Conservation (phyloP, 768 basidiomycete genomes). For the Agaricus sinodeliciosus region DNA sequence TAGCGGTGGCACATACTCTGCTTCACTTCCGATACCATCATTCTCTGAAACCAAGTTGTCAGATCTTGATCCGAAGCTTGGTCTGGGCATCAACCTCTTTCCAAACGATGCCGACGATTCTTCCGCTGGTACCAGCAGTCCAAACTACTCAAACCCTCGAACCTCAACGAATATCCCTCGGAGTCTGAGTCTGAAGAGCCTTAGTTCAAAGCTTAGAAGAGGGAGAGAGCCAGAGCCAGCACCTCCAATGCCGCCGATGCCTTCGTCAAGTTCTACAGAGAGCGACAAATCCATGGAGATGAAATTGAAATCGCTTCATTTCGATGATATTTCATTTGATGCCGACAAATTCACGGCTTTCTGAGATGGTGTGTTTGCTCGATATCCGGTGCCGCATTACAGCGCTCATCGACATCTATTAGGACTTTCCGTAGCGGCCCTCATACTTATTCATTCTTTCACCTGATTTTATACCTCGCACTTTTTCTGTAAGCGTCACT, state of each 20-base stretch:
- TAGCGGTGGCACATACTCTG: neutral
- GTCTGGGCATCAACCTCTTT: conserved; percentile 7
- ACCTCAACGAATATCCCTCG: neutral
- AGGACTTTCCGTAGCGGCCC: neutral
- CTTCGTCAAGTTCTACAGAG: conserved; percentile 9
- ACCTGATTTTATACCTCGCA: neutral
- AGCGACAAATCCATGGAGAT: conserved; percentile 52
- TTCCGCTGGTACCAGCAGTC: neutral
- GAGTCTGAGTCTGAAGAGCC: conserved; percentile 9
- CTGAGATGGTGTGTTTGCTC: neutral
- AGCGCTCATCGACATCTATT: neutral
- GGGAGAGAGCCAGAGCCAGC: neutral
- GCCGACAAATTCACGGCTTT: conserved; percentile 39
- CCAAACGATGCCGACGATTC: conserved; percentile 1
- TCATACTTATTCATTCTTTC: neutral
- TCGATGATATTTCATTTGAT: conserved; percentile 66
- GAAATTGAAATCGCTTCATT: conserved; percentile 67
- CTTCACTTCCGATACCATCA: neutral
- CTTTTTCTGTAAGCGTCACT: neutral
- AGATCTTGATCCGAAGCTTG: conserved; percentile 2
- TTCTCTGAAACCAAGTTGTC: neutral
- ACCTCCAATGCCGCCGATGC: conserved; percentile 2
- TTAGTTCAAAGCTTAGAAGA: conserved; percentile 3
- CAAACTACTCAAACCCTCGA: neutral
- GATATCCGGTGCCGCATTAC: neutral